These are phyloP conservation scores for Lyophyllum semitale DNA, from an alignment of 768 basidiomycete genomes.

Conservation along the genomic window DNA sequence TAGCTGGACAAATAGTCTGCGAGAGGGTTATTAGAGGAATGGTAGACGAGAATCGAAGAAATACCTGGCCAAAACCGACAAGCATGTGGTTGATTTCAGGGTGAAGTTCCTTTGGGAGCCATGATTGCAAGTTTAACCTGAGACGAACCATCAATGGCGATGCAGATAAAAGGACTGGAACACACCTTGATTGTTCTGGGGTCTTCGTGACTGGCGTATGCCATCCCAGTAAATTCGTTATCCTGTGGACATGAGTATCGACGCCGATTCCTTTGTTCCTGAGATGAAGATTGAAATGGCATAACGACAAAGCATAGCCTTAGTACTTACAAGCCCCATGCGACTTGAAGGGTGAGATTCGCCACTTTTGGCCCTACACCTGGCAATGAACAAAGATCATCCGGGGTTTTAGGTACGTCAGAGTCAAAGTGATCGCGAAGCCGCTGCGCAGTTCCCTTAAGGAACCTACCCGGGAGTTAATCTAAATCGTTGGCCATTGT, in stretches of 20 bases:
- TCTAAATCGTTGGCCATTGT: not conserved
- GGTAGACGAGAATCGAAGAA: constrained; percentile 4
- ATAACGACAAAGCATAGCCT: not conserved
- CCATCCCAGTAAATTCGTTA: constrained; percentile 93
- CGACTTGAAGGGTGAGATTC: constrained; percentile 78
- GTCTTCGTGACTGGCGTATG: constrained; percentile 82
- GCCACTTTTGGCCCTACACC: constrained; percentile 99
- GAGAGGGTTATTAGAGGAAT: not conserved
- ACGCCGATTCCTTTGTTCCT: constrained; percentile 93
- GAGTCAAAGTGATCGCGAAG: constrained; percentile 74
- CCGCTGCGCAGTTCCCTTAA: constrained; percentile 70
- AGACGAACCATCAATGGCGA: not conserved
- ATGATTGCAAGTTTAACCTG: constrained; percentile 79
- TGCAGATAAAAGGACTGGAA: not conserved
- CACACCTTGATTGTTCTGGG: constrained; percentile 85
- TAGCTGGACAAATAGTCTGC: constrained; percentile 70
- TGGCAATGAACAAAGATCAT: constrained; percentile 82
- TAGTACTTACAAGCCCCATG: constrained; percentile 75
- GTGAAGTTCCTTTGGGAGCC: constrained; percentile 76
- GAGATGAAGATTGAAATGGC: constrained; percentile 2
- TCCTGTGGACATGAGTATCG: constrained; percentile 94
- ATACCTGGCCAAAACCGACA: constrained; percentile 85
- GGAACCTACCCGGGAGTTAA: constrained; percentile 49
- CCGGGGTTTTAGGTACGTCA: constrained; percentile 88
- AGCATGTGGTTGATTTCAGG: constrained; percentile 78